Evolutionary conservation across 2,329 filamentous ascomycete genomes (phyloP).

Genomic region (Fusarium nurragi): DNA sequence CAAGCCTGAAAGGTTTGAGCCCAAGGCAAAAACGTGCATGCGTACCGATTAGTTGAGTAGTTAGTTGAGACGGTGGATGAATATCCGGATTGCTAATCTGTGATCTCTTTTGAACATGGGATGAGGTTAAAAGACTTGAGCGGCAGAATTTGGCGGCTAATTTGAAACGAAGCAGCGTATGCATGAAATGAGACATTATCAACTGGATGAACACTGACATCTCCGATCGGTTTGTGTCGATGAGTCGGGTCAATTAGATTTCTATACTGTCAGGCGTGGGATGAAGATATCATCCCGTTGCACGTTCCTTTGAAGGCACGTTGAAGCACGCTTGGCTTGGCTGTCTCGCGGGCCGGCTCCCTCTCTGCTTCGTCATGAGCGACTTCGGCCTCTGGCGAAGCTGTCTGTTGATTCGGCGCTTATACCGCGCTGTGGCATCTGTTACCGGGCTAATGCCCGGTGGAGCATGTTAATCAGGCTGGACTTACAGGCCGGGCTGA

Average conservation of each 20-base stretch:
- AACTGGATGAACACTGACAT: slow-evolving; percentile 3
- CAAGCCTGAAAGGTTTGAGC: slow-evolving; percentile 31
- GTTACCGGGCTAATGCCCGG: slow-evolving; percentile 40
- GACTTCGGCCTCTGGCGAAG: slow-evolving; percentile 41
- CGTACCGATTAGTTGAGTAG: slow-evolving; percentile 5
- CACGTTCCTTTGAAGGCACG: background rate
- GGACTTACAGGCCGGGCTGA: slow-evolving; percentile 16
- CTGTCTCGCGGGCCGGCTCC: background rate
- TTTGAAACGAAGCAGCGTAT: slow-evolving; percentile 4
- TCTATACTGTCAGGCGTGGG: background rate
- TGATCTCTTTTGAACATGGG: slow-evolving; percentile 21
- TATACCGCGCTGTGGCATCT: slow-evolving; percentile 35
- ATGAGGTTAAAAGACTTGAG: slow-evolving; percentile 23
- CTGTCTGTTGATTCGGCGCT: slow-evolving; percentile 35
- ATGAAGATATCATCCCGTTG: background rate
- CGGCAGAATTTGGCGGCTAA: slow-evolving; percentile 34
- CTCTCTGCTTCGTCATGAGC: slow-evolving; percentile 33
- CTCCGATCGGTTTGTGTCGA: slow-evolving; percentile 5
- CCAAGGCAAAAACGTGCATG: slow-evolving; percentile 19
- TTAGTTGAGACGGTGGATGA: slow-evolving; percentile 7
- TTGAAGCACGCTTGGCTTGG: slow-evolving; percentile 17
- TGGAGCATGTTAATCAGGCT: slow-evolving; percentile 26
- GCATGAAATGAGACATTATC: slow-evolving; percentile 18
- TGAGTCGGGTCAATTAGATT: slow-evolving; percentile 22
- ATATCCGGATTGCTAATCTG: slow-evolving; percentile 9